A percentile compares a stretch with the other conserved stretches of the same genome.
phyloP scores from a whole-genome alignment of 1,139 yeast genomes.

The Hansenula lynferdii region DNA sequence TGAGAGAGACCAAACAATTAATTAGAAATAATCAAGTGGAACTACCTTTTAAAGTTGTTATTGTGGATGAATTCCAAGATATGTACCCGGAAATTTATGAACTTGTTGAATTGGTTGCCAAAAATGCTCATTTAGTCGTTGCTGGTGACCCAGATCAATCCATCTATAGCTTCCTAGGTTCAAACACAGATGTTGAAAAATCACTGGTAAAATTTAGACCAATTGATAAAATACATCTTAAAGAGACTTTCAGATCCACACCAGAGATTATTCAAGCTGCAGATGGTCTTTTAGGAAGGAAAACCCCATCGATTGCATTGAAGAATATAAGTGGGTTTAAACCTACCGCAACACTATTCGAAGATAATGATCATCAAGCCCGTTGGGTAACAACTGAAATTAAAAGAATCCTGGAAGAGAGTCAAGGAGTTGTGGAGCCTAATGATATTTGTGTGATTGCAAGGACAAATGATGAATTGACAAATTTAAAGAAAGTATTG shows the following conservation, averaged over 20 bases:
- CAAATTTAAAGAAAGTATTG: conserved; percentile 36
- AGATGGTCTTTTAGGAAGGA: conserved; percentile 24
- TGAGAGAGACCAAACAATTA: conserved; percentile 25
- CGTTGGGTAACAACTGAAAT: conserved; percentile 43
- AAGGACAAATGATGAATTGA: conserved; percentile 49
- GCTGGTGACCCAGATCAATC: conserved; percentile 78
- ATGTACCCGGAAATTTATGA: conserved; percentile 47
- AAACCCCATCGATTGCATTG: conserved; percentile 5
- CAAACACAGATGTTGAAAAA: conserved; percentile 29
- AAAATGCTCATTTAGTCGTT: conserved; percentile 47
- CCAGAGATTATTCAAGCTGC: conserved; percentile 49
- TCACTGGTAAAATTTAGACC: conserved; percentile 14
- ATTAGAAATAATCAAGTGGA: conserved; percentile 12
- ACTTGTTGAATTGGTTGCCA: conserved; percentile 36
- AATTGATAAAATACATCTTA: conserved; percentile 30
- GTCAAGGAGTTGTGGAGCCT: conserved; percentile 41
- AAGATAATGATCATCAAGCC: conserved; percentile 31
- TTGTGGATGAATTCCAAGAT: conserved; percentile 79
- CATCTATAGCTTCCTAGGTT: conserved; percentile 62
- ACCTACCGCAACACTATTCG: conserved; percentile 32
- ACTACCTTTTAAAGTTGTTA: conserved; percentile 31
- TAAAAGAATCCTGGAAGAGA: conserved; percentile 35
- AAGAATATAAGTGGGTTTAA: conserved; percentile 17
- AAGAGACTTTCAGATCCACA: conserved; percentile 54
- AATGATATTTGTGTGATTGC: conserved; percentile 54